These are phyloP conservation scores for Amauroascus niger DNA, from an alignment of 2,329 filamentous ascomycete species.

Conservation along the genomic window DNA sequence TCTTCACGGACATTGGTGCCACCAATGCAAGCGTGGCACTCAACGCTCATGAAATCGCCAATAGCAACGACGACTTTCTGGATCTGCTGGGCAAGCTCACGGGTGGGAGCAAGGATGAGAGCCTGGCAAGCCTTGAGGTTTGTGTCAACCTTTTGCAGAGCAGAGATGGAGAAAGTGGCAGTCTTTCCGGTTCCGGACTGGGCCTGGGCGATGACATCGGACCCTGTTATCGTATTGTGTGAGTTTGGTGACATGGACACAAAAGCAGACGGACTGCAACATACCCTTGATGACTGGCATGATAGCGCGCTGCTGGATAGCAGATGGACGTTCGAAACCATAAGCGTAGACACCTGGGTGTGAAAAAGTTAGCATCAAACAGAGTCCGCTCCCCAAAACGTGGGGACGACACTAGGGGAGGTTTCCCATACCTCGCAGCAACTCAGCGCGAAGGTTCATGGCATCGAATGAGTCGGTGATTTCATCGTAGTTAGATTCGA, in stretches of 20 bases:
- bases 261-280: slow-evolving; percentile 25
- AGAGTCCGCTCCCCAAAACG: not conserved
- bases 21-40: slow-evolving; percentile 98
- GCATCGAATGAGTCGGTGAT: slow-evolving; percentile 98
- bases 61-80: slow-evolving; percentile 99
- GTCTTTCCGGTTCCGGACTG: slow-evolving; percentile 99
- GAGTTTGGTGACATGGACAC: not conserved
- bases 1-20: slow-evolving; percentile 97
- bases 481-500: slow-evolving; percentile 99
- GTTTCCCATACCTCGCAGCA: slow-evolving; percentile 73
- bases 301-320: slow-evolving; percentile 99
- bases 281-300: slow-evolving; percentile 99
- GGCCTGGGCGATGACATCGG: slow-evolving; percentile 98
- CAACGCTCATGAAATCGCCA: slow-evolving; percentile 98
- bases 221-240: slow-evolving; percentile 51
- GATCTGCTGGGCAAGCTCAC: slow-evolving; percentile 98
- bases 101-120: slow-evolving; percentile 92
- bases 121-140: slow-evolving; percentile 95
- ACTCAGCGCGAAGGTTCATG: slow-evolving; percentile 94
- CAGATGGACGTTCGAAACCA: slow-evolving; percentile 98
- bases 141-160: slow-evolving; percentile 96
- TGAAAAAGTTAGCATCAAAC: slow-evolving; percentile 20
- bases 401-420: slow-evolving; percentile 14
- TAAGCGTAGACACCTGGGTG: slow-evolving; percentile 87
- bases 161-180: slow-evolving; percentile 97